Percentiles rank a stretch among this genome's conserved stretches.
Evolutionary conservation across 1,284 basidiomycete species (phyloP).

Genomic region (Tylopilus sp.): DNA sequence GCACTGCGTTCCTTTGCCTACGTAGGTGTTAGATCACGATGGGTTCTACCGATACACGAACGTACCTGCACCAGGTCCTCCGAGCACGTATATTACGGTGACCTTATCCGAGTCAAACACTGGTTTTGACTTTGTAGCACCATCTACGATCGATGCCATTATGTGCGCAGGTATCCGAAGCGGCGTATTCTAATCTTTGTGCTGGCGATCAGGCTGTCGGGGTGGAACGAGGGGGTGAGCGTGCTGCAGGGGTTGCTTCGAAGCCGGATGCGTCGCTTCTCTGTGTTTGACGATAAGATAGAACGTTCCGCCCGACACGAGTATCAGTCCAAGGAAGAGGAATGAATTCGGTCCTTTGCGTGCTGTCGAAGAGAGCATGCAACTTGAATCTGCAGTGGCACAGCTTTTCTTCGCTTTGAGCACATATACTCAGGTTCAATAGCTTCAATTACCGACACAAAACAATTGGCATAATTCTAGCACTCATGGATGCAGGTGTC

Average conservation of each 20-base stretch:
- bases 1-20: slow-evolving; percentile 98
- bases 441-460: no score
- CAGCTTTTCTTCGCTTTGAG: neutral
- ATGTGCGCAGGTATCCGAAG: neutral
- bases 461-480: neutral
- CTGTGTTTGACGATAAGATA: slow-evolving; percentile 51
- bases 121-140: slow-evolving; percentile 25
- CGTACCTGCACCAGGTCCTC: slow-evolving; percentile 91
- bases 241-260: slow-evolving; percentile 54
- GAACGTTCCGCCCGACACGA: slow-evolving; percentile 55
- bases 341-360: slow-evolving; percentile 56
- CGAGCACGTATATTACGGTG: slow-evolving; percentile 92
- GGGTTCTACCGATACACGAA: slow-evolving; percentile 7
- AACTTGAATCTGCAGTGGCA: neutral
- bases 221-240: slow-evolving; percentile 65
- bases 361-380: slow-evolving; percentile 15
- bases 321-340: slow-evolving; percentile 51
- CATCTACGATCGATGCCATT: slow-evolving; percentile 18
- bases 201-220: slow-evolving; percentile 34
- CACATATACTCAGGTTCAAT: no score
- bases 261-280: slow-evolving; percentile 56
- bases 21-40: slow-evolving; percentile 12
- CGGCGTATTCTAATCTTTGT: slow-evolving; percentile 12
- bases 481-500: slow-evolving; percentile 40
- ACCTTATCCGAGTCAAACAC: slow-evolving; percentile 74